Conservation (phyloP, 768 basidiomycete species). For the Boletellus emodensis region DNA sequence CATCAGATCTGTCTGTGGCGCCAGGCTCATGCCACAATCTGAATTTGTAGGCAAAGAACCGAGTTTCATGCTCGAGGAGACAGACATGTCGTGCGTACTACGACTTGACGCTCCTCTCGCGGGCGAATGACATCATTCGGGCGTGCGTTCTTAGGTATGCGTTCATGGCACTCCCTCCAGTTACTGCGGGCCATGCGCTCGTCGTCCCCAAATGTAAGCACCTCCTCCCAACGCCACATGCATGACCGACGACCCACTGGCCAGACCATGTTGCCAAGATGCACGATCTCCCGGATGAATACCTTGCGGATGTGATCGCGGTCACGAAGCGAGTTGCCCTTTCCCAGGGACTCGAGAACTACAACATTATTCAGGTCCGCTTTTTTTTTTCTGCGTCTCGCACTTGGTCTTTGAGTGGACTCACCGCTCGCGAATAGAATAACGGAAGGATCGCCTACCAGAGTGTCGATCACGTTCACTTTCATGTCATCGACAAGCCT, state of each 20-base stretch:
- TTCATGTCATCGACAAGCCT: constrained; percentile 91
- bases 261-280: constrained; percentile 83
- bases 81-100: constrained; percentile 59
- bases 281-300: constrained; percentile 82
- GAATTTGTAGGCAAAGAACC: constrained; percentile 73
- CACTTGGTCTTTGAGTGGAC: background rate
- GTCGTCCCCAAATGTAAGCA: constrained; percentile 84
- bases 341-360: constrained; percentile 65
- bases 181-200: constrained; percentile 82
- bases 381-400: too few relatives aligned
- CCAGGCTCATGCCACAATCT: too few relatives aligned
- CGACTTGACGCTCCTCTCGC: background rate
- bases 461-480: constrained; percentile 83
- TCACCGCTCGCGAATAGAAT: constrained; percentile 40
- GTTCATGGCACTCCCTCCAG: constrained; percentile 88
- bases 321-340: constrained; percentile 81
- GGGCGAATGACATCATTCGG: background rate
- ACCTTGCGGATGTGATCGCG: constrained; percentile 70
- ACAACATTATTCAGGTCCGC: constrained; percentile 74
- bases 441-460: constrained; percentile 63
- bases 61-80: constrained; percentile 77
- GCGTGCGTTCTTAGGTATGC: constrained; percentile 53
- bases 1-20: too few relatives aligned
- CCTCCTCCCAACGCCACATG: background rate
- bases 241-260: background rate